Conservation (phyloP, 352 stramenopile species). For the Pythium insidiosum region DNA sequence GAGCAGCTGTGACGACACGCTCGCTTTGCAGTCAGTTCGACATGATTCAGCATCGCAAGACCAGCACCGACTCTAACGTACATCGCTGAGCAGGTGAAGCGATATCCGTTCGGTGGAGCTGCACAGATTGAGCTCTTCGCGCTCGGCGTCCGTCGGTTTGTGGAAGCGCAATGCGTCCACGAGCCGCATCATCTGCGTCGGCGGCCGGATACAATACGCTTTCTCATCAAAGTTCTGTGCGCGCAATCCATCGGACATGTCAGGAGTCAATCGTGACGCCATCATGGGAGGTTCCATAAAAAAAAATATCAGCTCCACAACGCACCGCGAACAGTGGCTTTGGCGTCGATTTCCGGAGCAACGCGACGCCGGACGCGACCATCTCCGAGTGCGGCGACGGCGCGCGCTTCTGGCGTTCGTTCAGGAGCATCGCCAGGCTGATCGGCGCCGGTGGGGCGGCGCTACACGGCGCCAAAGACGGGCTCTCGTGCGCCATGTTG, state of each 20-base stretch:
- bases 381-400: slow-evolving; percentile 2
- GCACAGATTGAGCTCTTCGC: slow-evolving; percentile 55
- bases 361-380: slow-evolving; percentile 8
- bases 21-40: too few species aligned
- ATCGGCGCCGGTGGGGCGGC: slow-evolving; percentile 5
- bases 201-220: slow-evolving; percentile 58
- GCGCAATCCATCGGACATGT: neutral
- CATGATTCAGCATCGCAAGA: too few species aligned
- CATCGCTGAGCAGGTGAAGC: slow-evolving; percentile 71
- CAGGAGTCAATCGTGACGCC: too few species aligned
- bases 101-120: slow-evolving; percentile 65
- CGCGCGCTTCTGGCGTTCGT: neutral
- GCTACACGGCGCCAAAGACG: too few species aligned
- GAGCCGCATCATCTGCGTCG: slow-evolving; percentile 77
- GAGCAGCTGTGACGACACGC: slow-evolving; percentile 33
- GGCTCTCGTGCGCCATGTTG: too few species aligned
- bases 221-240: slow-evolving; percentile 72
- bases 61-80: too few species aligned
- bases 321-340: slow-evolving; percentile 70
- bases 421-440: slow-evolving; percentile 3
- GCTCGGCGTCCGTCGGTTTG: slow-evolving; percentile 69
- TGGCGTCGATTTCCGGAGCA: slow-evolving; percentile 55
- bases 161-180: slow-evolving; percentile 81
- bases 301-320: too few species aligned
- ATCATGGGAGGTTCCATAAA: too few species aligned